Evolutionary conservation across 208 protist genomes (phyloP).

Genomic region (Acanthamoeba pearcei): DNA sequence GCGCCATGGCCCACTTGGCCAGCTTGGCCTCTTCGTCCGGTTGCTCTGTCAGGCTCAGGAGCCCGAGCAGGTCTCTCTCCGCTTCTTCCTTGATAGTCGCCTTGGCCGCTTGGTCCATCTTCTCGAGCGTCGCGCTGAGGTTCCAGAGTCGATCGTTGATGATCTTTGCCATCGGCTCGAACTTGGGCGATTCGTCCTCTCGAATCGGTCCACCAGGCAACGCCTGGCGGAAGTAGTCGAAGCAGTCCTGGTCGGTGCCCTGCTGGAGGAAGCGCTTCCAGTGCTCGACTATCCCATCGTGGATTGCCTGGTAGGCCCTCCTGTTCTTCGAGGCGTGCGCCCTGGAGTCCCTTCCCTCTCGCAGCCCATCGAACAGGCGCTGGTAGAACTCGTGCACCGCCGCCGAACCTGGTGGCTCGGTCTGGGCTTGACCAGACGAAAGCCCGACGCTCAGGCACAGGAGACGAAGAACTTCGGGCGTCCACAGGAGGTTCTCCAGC

Average conservation of each 20-base stretch:
- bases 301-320: not conserved
- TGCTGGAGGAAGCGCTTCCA: not conserved
- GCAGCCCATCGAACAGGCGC: not conserved
- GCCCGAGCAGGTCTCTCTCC: no score
- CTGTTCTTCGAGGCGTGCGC: not conserved
- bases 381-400: conserved; percentile 16
- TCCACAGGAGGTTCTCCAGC: conserved; percentile 9
- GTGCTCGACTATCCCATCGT: not conserved
- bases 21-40: not conserved
- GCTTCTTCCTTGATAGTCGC: no score
- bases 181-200: not conserved
- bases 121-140: not conserved
- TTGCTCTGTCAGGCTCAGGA: no score
- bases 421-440: no score
- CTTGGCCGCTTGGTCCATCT: no score
- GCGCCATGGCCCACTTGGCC: not conserved
- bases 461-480: conserved; percentile 6
- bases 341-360: not conserved
- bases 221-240: not conserved
- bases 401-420: no score
- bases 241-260: not conserved
- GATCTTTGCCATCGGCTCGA: not conserved
- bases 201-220: not conserved
- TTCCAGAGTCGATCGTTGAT: not conserved
- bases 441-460: not conserved